Percentiles rank a stretch among this genome's conserved stretches.
These are phyloP conservation scores for Citrus reticulata DNA, from an alignment of 345 rosid species.

Conservation along the genomic window DNA sequence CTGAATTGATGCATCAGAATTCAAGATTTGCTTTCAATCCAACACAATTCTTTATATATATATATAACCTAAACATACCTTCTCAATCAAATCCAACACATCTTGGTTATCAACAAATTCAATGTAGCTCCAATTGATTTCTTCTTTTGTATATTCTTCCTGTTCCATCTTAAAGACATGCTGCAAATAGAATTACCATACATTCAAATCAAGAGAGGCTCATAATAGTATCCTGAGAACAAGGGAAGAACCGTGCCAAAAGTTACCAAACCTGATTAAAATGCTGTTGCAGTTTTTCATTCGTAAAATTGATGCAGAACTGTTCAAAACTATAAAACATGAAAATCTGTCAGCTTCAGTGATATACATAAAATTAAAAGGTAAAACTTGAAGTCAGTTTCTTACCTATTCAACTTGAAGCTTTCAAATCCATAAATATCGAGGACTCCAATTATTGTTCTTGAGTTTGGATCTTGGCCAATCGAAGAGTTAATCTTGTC, in stretches of 20 bases:
- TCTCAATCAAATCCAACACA: conserved; percentile 95
- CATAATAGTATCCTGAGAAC: conserved; percentile 2
- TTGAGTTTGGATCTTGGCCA: conserved; percentile 99
- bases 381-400: conserved; percentile 19
- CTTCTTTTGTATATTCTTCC: conserved; percentile 97
- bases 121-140: conserved; percentile 99
- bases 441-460: conserved; percentile 91
- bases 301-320: conserved; percentile 97
- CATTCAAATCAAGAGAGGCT: conserved; percentile 14
- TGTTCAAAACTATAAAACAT: conserved; percentile 75
- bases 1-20: conserved; percentile 11
- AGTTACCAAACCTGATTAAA: conserved; percentile 80
- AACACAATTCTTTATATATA: background rate
- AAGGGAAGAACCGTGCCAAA: conserved; percentile 6
- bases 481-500: conserved; percentile 88
- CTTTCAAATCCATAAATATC: conserved; percentile 99
- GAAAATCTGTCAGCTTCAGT: conserved; percentile 21
- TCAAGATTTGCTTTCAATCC: conserved; percentile 4
- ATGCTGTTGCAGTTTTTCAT: conserved; percentile 98
- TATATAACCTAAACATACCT: conserved; percentile 41
- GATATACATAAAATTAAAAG: background rate
- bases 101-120: conserved; percentile 99
- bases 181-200: conserved; percentile 43
- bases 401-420: conserved; percentile 91
- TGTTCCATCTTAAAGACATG: conserved; percentile 99